Base-by-base conservation (phyloP, 768 basidiomycete species). In the Suillus spraguei region DNA sequence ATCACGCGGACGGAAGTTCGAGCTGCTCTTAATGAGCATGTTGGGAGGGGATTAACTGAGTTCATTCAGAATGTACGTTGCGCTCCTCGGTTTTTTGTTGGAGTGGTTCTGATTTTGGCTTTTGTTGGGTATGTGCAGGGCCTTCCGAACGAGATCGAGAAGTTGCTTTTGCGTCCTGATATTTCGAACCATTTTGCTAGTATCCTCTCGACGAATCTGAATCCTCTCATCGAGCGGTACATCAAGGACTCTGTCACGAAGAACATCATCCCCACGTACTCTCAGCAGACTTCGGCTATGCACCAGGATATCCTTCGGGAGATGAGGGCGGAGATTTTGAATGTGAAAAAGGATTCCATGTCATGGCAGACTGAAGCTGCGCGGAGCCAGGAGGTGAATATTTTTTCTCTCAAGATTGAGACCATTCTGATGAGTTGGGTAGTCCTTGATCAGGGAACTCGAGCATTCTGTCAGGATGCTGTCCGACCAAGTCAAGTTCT, bases 1-100 rank as follows among this genome's bases (percentile, higher is more conserved):
- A 92, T 94, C 72, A 94, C 92, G 10, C 90, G 87, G 76, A 86
- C 77, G 58, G 93, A 95, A 75, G 90, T 96, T 61, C 89, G 88
- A 74, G 77, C 84, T 5, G 91, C 90, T 13, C 80, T 95, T 65
- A 90, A 88, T 68, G 88, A 88, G 63, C 91, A 94, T 69, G 84
- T 96, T 64, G 86, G 89, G 41, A 83, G 85, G 66, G 89, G 90
- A 9, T 72, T 95, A 59, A 82, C 86, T 3, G 89, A 91, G 53
- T 83, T 85, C 52, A 86, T 95, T 71, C 87, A 85, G 69, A 87
- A 88, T 78, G 93, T 94, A 64, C 49, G 60, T 63, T 44, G 20
- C 10, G 42, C 16, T 22, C 10, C 22, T 44, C 42, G 4, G 10
- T 38, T 17, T 49, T 20, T 14, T 20, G 11, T 17, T n/a, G 24